Evolutionary conservation across 495 filamentous ascomycete genomes (phyloP), one percentile per base, ranked within the genome.

Genomic region (Chaetomidium leptoderma): DNA sequence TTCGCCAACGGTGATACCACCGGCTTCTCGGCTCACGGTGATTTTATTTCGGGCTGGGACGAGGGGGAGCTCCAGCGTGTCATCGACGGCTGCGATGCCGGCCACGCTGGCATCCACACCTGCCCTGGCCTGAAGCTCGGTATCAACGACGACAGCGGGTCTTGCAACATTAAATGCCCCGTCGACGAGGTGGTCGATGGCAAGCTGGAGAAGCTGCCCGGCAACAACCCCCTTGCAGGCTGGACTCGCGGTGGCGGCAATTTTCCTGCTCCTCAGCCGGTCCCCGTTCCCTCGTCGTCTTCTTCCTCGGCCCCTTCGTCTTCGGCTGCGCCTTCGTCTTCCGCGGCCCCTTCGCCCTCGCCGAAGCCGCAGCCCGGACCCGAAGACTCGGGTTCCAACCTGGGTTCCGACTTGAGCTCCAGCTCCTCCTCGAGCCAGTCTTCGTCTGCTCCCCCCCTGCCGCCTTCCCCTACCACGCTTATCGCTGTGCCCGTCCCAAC

Each of bases 11-110:
- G 82, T 26, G 82, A 85, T 45, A 70, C 70, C 27, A 82, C 80
- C n/a, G 80, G 80, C 46, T 82, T 71, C 67, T 74, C 72, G 30
- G 78, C 80, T 47, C 87, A 90, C 70, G 85, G 78, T 33, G 86
- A 90, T 70, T 89, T 90, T 70, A 72, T 90, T 43, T 81, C 87
- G 45, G 88, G 85, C 29, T 91, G 88, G 88, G 81, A 90, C 59
- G 67, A 75, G 49, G 59, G 70, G 6, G 73, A 78, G 51, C 81
- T 90, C 19, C 79, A 88, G 66, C 72, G 76, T 33, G 83, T 83
- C 58, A 76, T 87, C 57, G 68, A 85, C 63, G 76, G 70, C 45
- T 90, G 87, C 74, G 74, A 82, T 53, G 75, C 67, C 54, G 73
- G 78, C 36, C 76, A 76, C 55, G 68, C 64, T 26, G 75, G 71